phyloP scores from a whole-genome alignment of 345 rosid genomes.

The Hibiscus trionum region DNA sequence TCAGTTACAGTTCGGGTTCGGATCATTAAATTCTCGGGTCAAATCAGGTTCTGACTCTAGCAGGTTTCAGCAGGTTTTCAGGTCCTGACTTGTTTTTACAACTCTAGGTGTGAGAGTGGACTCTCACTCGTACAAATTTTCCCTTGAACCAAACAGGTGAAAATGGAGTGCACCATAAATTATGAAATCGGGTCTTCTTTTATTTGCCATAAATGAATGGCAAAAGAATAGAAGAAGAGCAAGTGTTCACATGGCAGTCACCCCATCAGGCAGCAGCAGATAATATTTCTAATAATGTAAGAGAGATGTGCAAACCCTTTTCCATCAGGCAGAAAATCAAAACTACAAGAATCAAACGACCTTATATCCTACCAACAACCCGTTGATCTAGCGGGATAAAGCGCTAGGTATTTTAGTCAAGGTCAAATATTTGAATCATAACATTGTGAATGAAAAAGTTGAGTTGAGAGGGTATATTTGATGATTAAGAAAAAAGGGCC shows the following conservation, averaged over 20 bases:
- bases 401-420: too few species aligned
- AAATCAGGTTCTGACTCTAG: too few species aligned
- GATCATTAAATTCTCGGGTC: too few species aligned
- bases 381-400: too few species aligned
- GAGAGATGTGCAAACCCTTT: not conserved
- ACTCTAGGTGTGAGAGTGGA: not conserved
- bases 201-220: slow-evolving; percentile 22
- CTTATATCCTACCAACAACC: not conserved
- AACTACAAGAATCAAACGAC: not conserved
- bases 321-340: not conserved
- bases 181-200: slow-evolving; percentile 1
- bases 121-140: not conserved
- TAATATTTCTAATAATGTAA: slow-evolving; percentile 7
- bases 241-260: slow-evolving; percentile 26
- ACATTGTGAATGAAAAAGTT: too few species aligned
- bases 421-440: too few species aligned
- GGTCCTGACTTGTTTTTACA: too few species aligned
- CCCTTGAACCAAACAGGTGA: slow-evolving; percentile 4
- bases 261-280: slow-evolving; percentile 9
- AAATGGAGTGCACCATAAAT: not conserved
- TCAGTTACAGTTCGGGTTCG: too few species aligned
- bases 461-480: too few species aligned
- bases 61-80: too few species aligned
- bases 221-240: slow-evolving; percentile 2
- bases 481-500: not conserved